phyloP scores from a whole-genome alignment of 495 filamentous ascomycete genomes.

The Hypoxylon subgilvum region DNA sequence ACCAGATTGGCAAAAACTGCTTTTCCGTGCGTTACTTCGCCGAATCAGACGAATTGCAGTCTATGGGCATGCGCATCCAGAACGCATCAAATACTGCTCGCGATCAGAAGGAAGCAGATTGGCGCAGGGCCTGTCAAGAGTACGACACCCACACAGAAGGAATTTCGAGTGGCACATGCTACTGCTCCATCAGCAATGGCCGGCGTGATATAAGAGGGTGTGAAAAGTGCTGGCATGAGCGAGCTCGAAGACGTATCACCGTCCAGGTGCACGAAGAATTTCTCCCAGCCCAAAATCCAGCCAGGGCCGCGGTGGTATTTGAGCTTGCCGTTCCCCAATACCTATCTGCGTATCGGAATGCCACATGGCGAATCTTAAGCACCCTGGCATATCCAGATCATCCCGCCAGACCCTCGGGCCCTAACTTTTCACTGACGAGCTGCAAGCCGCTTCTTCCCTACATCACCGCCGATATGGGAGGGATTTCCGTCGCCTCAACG shows the following conservation, averaged over 20 bases:
- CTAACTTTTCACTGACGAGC: slow-evolving; percentile 27
- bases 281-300: slow-evolving; percentile 45
- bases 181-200: slow-evolving; percentile 30
- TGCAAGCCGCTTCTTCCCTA: slow-evolving; percentile 30
- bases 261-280: slow-evolving; percentile 54
- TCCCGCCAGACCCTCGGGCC: not conserved
- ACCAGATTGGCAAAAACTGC: slow-evolving; percentile 42
- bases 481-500: slow-evolving; percentile 41
- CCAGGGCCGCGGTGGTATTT: slow-evolving; percentile 47
- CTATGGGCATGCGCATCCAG: slow-evolving; percentile 45
- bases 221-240: slow-evolving; percentile 29
- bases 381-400: slow-evolving; percentile 27
- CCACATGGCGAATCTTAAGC: slow-evolving; percentile 49
- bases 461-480: not conserved
- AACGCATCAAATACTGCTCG: slow-evolving; percentile 31
- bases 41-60: slow-evolving; percentile 39
- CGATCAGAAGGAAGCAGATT: slow-evolving; percentile 49
- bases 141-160: slow-evolving; percentile 49
- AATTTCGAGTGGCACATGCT: slow-evolving; percentile 39
- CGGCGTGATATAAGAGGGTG: slow-evolving; percentile 43
- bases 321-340: slow-evolving; percentile 49
- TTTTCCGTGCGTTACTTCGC: slow-evolving; percentile 57
- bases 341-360: slow-evolving; percentile 53
- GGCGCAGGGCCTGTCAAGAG: slow-evolving; percentile 39
- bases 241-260: slow-evolving; percentile 34